Conservation (phyloP, 2,329 filamentous ascomycete genomes). For the Hyphodiscus sp. region DNA sequence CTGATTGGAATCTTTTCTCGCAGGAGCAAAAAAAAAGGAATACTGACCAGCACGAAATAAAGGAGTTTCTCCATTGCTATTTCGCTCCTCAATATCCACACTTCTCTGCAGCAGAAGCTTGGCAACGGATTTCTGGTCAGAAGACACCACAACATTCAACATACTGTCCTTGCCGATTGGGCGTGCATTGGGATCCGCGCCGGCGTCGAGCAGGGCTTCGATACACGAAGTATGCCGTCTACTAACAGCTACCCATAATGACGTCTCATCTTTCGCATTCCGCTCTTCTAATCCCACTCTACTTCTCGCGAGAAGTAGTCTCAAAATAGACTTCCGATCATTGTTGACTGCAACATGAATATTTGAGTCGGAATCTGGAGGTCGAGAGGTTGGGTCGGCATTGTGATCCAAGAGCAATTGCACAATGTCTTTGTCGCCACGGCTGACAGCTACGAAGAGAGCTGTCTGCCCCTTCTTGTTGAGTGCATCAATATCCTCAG, state of each 20-base stretch:
- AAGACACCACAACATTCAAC: conserved; percentile 1
- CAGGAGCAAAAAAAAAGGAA: no score
- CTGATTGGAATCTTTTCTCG: no score
- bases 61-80: conserved; percentile 9
- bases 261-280: conserved; percentile 5
- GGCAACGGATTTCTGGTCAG: conserved; percentile 2
- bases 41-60: conserved; percentile 2
- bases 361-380: not conserved
- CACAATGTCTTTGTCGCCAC: conserved; percentile 10
- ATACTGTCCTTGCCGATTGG: conserved; percentile 7
- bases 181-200: conserved; percentile 8
- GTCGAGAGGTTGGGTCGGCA: conserved; percentile 5
- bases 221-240: conserved; percentile 3
- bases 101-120: conserved; percentile 9
- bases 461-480: conserved; percentile 10
- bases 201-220: conserved; percentile 6
- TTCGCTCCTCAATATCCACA: conserved; percentile 9
- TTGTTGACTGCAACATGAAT: conserved; percentile 5
- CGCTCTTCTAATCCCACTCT: conserved; percentile 3
- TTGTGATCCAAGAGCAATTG: conserved; percentile 8
- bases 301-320: conserved; percentile 7
- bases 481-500: conserved; percentile 9
- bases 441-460: conserved; percentile 4
- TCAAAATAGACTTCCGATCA: conserved; percentile 6
- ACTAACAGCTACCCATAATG: conserved; percentile 4